These are phyloP conservation scores for Fusarium vanettenii DNA, from an alignment of 2,329 filamentous ascomycete genomes.

Conservation along the genomic window DNA sequence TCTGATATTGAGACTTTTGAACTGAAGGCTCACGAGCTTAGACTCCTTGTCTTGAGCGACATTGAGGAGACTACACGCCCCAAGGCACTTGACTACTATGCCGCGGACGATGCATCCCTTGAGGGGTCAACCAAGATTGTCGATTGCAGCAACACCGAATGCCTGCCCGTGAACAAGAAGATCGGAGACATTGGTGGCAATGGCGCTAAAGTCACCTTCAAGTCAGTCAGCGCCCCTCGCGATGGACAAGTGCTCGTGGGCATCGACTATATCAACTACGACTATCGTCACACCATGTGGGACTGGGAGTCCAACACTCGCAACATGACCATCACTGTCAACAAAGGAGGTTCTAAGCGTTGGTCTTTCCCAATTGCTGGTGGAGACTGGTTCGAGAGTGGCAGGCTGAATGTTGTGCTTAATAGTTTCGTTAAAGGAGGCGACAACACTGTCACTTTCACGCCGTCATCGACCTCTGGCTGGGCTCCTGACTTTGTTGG, in stretches of 20 bases:
- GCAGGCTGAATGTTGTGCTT: slow-evolving; percentile 56
- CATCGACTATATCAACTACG: slow-evolving; percentile 65
- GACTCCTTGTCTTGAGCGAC: slow-evolving; percentile 52
- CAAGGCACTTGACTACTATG: slow-evolving; percentile 52
- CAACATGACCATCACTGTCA: slow-evolving; percentile 63
- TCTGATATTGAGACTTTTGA: slow-evolving; percentile 47
- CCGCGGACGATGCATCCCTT: slow-evolving; percentile 50
- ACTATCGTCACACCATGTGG: slow-evolving; percentile 58
- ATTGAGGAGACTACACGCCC: slow-evolving; percentile 41
- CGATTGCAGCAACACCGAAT: slow-evolving; percentile 53
- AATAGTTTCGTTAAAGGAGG: slow-evolving; percentile 57
- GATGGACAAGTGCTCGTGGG: slow-evolving; percentile 55
- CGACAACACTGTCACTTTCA: slow-evolving; percentile 53
- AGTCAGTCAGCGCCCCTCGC: slow-evolving; percentile 43
- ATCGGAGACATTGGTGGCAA: slow-evolving; percentile 50
- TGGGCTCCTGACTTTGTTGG: slow-evolving; percentile 58
- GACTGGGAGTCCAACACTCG: slow-evolving; percentile 59
- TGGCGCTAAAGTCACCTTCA: slow-evolving; percentile 52
- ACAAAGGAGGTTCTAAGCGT: slow-evolving; percentile 53
- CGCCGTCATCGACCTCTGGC: slow-evolving; percentile 34
- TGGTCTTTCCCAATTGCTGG: slow-evolving; percentile 64
- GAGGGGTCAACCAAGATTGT: slow-evolving; percentile 49
- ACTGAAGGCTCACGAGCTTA: slow-evolving; percentile 54
- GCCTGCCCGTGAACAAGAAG: slow-evolving; percentile 56
- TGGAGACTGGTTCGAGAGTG: slow-evolving; percentile 62